Evolutionary conservation across 192 early-diverging fungal species (phyloP).

Genomic region (Coemansia sp.): DNA sequence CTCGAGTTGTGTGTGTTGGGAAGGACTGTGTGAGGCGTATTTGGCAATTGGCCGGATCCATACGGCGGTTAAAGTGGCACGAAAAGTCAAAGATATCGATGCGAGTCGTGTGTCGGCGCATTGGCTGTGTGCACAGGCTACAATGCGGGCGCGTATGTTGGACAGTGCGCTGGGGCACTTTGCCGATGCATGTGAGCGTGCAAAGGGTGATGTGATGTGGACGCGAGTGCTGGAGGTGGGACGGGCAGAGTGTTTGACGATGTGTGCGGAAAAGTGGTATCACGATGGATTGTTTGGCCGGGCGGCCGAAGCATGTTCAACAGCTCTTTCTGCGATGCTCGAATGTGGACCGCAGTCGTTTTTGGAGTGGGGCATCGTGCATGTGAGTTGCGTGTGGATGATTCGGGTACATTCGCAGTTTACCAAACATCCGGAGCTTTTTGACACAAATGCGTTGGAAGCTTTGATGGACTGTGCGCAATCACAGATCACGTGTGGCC

Average conservation of each 20-base stretch:
- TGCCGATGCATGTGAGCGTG: conserved; percentile 10
- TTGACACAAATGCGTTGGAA: background rate
- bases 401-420: conserved; percentile 10
- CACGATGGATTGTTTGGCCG: conserved; percentile 66
- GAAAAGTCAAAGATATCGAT: conserved; percentile 66
- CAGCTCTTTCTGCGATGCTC: background rate
- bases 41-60: conserved; percentile 60
- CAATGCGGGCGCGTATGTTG: conserved; percentile 13
- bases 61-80: conserved; percentile 60
- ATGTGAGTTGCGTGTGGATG: conserved; percentile 57
- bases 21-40: conserved; percentile 78
- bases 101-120: conserved; percentile 41
- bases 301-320: conserved; percentile 56
- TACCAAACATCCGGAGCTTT: conserved; percentile 9
- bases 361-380: conserved; percentile 63
- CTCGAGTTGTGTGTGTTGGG: conserved; percentile 67
- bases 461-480: background rate
- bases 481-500: background rate
- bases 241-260: conserved; percentile 30
- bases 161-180: conserved; percentile 22
- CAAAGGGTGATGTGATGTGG: conserved; percentile 17
- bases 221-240: conserved; percentile 15
- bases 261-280: conserved; percentile 30
- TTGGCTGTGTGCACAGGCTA: conserved; percentile 40
- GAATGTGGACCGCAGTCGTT: conserved; percentile 22